Percentiles rank a stretch among this genome's conserved stretches.
phyloP scores from a whole-genome alignment of 768 basidiomycete species.

The Hebeloma cylindrosporum region DNA sequence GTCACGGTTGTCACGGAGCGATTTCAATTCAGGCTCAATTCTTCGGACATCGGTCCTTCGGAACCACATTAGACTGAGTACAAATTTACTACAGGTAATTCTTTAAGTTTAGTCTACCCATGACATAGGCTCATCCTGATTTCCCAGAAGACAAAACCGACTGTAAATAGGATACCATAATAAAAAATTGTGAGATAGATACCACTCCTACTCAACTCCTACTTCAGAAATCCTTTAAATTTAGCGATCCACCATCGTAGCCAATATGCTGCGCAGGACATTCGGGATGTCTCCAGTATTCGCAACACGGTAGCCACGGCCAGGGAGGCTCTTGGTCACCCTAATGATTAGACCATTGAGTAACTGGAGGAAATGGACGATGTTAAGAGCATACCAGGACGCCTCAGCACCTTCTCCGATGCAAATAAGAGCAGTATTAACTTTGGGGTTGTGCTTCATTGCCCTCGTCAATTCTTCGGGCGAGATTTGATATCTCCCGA shows the following conservation, averaged over 20 bases:
- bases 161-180: too few relatives aligned
- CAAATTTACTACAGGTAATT: too few relatives aligned
- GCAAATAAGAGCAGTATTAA: constrained; percentile 65
- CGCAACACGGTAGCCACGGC: constrained; percentile 55
- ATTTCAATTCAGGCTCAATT: too few relatives aligned
- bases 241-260: constrained; percentile 51
- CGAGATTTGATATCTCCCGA: constrained; percentile 60
- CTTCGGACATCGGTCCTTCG: too few relatives aligned
- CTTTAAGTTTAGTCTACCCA: too few relatives aligned
- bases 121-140: too few relatives aligned
- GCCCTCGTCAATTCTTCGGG: constrained; percentile 55
- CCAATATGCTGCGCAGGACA: constrained; percentile 61
- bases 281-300: constrained; percentile 66
- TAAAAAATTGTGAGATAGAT: too few relatives aligned
- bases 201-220: not conserved
- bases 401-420: constrained; percentile 71
- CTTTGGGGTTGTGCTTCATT: constrained; percentile 62
- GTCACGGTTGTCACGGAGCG: too few relatives aligned
- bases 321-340: constrained; percentile 62
- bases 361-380: too few relatives aligned
- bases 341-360: constrained; percentile 29
- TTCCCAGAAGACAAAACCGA: too few relatives aligned
- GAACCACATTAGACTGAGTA: too few relatives aligned
- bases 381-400: constrained; percentile 43
- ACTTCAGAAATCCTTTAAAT: not conserved